A percentile compares a stretch with the other conserved stretches of the same genome.
These are phyloP conservation scores for Candida sanyaensis DNA, from an alignment of 1,139 yeast species.

Conservation along the genomic window DNA sequence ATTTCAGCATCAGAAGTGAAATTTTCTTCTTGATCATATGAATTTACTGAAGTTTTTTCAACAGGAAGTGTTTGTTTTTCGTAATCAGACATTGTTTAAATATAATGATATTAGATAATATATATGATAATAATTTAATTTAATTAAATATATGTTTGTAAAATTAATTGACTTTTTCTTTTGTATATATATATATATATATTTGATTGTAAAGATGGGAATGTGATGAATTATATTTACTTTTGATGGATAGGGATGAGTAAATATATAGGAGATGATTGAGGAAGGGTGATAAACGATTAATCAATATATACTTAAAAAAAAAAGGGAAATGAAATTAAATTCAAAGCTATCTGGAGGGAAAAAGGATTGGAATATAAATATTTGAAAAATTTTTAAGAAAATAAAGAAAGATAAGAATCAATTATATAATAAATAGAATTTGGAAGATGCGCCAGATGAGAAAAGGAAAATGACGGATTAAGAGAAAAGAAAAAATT, in stretches of 20 bases:
- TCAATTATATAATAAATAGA: no score
- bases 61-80: slow-evolving; percentile 6
- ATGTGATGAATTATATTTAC: slow-evolving; percentile 13
- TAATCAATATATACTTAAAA: not conserved
- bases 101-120: no score
- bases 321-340: not conserved
- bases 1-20: slow-evolving; percentile 12
- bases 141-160: not conserved
- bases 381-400: not conserved
- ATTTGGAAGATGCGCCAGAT: no score
- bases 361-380: not conserved
- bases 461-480: no score
- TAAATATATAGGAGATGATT: slow-evolving; percentile 15
- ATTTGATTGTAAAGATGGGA: slow-evolving; percentile 5
- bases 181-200: no score
- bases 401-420: slow-evolving; percentile 1
- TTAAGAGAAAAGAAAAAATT: no score
- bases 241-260: not conserved
- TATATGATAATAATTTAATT: no score
- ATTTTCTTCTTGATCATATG: slow-evolving; percentile 9
- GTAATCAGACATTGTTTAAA: slow-evolving; percentile 3
- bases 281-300: not conserved
- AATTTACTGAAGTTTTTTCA: slow-evolving; percentile 10
- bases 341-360: no score
- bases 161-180: not conserved